Evolutionary conservation across 345 rosid species (phyloP).

Genomic region (Adansonia digitata): DNA sequence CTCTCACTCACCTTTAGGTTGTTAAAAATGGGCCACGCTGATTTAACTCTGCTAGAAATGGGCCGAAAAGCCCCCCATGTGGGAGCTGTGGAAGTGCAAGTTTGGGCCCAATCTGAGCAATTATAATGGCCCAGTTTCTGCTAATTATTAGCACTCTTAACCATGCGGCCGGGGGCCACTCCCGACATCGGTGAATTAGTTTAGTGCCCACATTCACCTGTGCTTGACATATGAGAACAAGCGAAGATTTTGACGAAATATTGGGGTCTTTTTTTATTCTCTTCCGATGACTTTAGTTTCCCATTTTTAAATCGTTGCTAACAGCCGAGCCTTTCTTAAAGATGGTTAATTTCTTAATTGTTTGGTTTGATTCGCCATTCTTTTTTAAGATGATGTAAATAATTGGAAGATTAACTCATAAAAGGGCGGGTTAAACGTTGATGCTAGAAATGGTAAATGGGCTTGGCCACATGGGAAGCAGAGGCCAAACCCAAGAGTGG

Average conservation of each 20-base stretch:
- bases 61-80: background rate
- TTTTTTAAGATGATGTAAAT: background rate
- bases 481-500: background rate
- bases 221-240: background rate
- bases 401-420: background rate
- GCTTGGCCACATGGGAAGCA: background rate
- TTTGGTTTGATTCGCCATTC: background rate
- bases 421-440: background rate
- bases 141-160: background rate
- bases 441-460: background rate
- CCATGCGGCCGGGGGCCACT: background rate
- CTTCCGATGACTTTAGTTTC: too few relatives aligned
- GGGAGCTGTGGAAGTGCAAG: constrained; percentile 6
- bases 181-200: background rate
- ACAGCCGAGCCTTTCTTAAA: too few relatives aligned
- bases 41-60: background rate
- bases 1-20: constrained; percentile 25
- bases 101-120: constrained; percentile 14
- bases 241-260: too few relatives aligned
- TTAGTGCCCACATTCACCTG: constrained; percentile 12
- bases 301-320: too few relatives aligned
- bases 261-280: too few relatives aligned
- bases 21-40: constrained; percentile 17
- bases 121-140: background rate
- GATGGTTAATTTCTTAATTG: too few relatives aligned